Evolutionary conservation across 176 grass and related monocot genomes (phyloP).

Genomic region (Carex scoparia): DNA sequence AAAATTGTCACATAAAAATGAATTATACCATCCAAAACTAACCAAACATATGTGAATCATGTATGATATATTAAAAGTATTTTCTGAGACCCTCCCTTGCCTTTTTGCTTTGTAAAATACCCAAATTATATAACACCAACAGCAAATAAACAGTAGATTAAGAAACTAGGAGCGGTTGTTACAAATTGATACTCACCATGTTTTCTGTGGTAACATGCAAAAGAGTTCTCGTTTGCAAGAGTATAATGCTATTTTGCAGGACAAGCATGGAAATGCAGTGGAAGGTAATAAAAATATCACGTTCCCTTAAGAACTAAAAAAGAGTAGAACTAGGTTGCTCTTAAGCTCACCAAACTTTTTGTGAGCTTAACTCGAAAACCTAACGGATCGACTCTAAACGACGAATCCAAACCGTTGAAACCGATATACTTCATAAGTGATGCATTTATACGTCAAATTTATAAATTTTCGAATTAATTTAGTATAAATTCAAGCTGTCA

Average conservation of each 20-base stretch:
- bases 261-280: not conserved
- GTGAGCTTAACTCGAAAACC: no score
- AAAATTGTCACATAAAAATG: constrained; percentile 5
- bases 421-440: no score
- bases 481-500: no score
- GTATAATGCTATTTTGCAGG: not conserved
- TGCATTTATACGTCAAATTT: no score
- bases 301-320: not conserved
- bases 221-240: not conserved
- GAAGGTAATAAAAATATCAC: not conserved
- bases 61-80: not conserved
- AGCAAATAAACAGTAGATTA: not conserved
- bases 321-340: no score
- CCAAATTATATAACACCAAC: not conserved
- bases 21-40: not conserved
- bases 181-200: not conserved
- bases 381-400: no score
- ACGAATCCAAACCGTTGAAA: no score
- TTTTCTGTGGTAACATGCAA: not conserved
- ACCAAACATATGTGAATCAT: not conserved
- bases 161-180: not conserved
- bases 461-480: no score
- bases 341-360: no score
- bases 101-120: not conserved
- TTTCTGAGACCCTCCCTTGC: not conserved